Base-by-base conservation (phyloP, 2,329 filamentous ascomycete species). In the Rutstroemia sp. region DNA sequence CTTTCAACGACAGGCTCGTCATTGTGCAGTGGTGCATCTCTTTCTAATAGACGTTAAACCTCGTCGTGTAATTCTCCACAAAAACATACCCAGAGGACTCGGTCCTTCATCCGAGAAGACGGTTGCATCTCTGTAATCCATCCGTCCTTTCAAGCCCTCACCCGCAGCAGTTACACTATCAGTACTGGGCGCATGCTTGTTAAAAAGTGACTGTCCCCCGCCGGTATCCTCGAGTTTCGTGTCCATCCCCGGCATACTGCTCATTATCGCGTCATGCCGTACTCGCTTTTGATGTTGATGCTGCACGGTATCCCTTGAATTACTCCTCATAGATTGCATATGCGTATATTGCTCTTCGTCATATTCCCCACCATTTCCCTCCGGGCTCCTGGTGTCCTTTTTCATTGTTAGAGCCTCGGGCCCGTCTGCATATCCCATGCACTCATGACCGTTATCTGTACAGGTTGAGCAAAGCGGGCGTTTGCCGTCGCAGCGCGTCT, bases 401-500 rank as follows among this genome's bases (percentile, higher is more conserved):
- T 62, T 65, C 48, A 47, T 62, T 38, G 56, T 62, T 42, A 60
- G 62, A 18, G 41, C 53, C 46, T 66, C 64, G 2, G 21, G 41
- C 14, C 39, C 57, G 9, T 63, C 83, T 18, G 75, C 79, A 66
- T 89, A 90, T 34, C 87, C 86, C 39, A 86, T 71, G 68, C 87
- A 90, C 16, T 74, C 72, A 66, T 90, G 86, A 9, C 84, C 83
- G 66, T 87, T 87, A 63, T 87, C 86, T 58, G 80, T 78, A 65
- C 87, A 90, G 10, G 87, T 90, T 58, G 84, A 85, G 71, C 87
- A 90, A 19, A 79, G 73, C 57, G 87, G 87, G 60, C 85, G 82
- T 71, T 88, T 86, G 60, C 87, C 87, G 47, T 85, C 86, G 70
- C 87, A 90, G 69, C 86, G 78, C 53, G 86, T 90, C 73, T 90